Percentiles rank a stretch among this genome's conserved stretches.
phyloP scores from a whole-genome alignment of 1,284 basidiomycete genomes.

The Moniliella sp. region DNA sequence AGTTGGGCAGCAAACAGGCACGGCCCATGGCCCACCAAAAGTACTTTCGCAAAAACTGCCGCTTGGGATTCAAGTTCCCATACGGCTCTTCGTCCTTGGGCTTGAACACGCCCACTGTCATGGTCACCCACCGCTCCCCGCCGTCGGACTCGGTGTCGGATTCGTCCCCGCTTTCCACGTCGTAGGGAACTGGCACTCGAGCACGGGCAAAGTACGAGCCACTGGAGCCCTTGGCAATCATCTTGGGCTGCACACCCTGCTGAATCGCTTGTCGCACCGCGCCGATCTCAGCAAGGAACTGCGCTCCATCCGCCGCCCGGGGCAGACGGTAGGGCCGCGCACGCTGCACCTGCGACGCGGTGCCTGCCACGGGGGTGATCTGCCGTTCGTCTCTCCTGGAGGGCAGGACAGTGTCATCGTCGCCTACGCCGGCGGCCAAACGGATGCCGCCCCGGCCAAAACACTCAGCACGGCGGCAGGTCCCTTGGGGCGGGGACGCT shows the following conservation, averaged over 20 bases:
- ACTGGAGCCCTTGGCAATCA: conserved; percentile 25
- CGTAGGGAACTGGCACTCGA: too few relatives aligned
- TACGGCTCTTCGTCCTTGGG: conserved; percentile 32
- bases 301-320: conserved; percentile 1
- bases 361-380: not conserved
- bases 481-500: not conserved
- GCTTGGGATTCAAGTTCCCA: conserved; percentile 21
- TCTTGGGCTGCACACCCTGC: conserved; percentile 20
- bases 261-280: conserved; percentile 16
- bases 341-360: not conserved
- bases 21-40: conserved; percentile 33
- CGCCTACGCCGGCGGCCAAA: conserved; percentile 1
- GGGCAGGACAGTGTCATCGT: not conserved
- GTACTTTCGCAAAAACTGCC: conserved; percentile 28
- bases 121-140: too few relatives aligned
- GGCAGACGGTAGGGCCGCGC: too few relatives aligned
- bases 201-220: conserved; percentile 27
- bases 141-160: not conserved
- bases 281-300: conserved; percentile 10
- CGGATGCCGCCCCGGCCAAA: not conserved
- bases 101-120: conserved; percentile 28
- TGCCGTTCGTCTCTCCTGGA: not conserved
- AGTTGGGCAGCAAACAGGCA: conserved; percentile 29
- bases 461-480: conserved; percentile 1
- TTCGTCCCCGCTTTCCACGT: too few relatives aligned